Evolutionary conservation across 371 early-diverging fungal genomes (phyloP).

Genomic region (Mortierella sp.): DNA sequence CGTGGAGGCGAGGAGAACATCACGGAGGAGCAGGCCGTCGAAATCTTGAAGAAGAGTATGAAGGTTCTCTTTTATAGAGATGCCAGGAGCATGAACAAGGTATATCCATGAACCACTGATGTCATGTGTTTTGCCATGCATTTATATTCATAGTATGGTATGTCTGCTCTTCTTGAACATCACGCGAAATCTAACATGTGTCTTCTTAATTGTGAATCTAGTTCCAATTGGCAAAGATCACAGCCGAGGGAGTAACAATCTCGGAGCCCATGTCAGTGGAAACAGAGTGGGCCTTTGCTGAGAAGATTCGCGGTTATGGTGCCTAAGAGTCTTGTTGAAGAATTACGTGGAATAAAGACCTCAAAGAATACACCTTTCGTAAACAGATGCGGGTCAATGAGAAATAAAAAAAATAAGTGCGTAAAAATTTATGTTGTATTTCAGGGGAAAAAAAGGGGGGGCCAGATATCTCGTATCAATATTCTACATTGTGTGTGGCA

Average conservation of each 20-base stretch:
- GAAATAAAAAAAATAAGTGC: slow-evolving; percentile 1
- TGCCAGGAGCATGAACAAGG: slow-evolving; percentile 95
- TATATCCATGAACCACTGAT: slow-evolving; percentile 39
- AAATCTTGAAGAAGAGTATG: slow-evolving; percentile 93
- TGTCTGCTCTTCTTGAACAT: not conserved
- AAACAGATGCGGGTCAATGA: not conserved
- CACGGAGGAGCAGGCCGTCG: slow-evolving; percentile 93
- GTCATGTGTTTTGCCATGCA: too few relatives aligned
- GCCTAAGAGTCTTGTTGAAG: slow-evolving; percentile 59
- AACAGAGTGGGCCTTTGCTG: slow-evolving; percentile 97
- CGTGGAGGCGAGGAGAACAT: slow-evolving; percentile 86
- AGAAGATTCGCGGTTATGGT: slow-evolving; percentile 90
- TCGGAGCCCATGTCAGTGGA: slow-evolving; percentile 89
- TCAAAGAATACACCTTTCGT: not conserved
- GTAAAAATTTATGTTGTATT: not conserved
- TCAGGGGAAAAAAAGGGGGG: not conserved
- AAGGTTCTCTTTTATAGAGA: slow-evolving; percentile 97
- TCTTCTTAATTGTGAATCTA: slow-evolving; percentile 40
- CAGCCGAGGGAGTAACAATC: slow-evolving; percentile 83
- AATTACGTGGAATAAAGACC: not conserved
- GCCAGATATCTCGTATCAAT: not conserved
- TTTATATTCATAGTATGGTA: too few relatives aligned
- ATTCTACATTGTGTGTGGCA: not conserved
- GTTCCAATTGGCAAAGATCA: slow-evolving; percentile 94
- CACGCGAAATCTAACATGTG: not conserved